Base-by-base conservation (phyloP, 1,139 yeast genomes). In the Geotrichum siamense region DNA sequence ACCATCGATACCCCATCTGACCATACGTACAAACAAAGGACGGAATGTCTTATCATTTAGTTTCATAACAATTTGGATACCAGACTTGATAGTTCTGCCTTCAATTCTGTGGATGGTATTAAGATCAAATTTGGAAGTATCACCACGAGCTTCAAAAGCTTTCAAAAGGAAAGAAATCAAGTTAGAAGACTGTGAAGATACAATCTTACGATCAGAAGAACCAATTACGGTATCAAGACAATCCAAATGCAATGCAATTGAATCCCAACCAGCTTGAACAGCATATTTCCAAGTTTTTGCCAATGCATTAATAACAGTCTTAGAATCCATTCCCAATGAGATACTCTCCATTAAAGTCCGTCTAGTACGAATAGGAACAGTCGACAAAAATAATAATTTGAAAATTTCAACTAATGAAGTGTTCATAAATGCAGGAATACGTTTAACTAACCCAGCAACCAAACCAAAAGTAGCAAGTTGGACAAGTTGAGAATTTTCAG, bases 1-100 rank as follows among this genome's bases (percentile, higher is more conserved):
- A 44, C 87, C 94, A 51, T 77, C 80, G 53, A 84, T 75, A 2
- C 96, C 94, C 98, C 98, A 91, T 62, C 91, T 78, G n/a, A 82
- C 87, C 58, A 86, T 70, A 31, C 80, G 72, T 5, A 91, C 89
- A 67, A 93, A 89, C 57, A 86, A 67, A 21, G 98, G 98, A 59
- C 97, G 77, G 74, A 91, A 93, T 12, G 80, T 76, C 68, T 86
- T 86, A 63, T 91, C 98, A 59, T 91, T 91, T 63, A 93, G 74
- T 63, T 91, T 89, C 81, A 91, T 74, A 21, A 91, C 94, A 54
- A 79, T 80, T 27, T 71, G 70, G 52, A 89, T 76, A 34, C 86
- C 91, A 61, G 89, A 76, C 38, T 74, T 69, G 56, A 83, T 82
- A 61, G 82, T 76, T 15, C 83, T 74, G 27, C 85, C 73, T 60